These are phyloP conservation scores for Cladosporium sp. DNA, from an alignment of 2,329 filamentous ascomycete genomes.

Conservation along the genomic window DNA sequence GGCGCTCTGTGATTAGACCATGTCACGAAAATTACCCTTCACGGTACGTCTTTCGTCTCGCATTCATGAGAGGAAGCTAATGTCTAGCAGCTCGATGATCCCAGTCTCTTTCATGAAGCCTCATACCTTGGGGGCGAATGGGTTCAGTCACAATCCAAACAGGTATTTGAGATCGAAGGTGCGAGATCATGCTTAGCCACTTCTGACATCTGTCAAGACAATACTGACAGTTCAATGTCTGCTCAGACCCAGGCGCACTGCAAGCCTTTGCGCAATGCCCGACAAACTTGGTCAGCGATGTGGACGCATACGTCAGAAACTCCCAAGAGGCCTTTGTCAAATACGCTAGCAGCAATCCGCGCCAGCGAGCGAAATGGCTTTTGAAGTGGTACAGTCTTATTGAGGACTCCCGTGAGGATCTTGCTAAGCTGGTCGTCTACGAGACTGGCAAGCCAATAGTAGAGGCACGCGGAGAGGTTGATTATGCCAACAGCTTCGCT, in stretches of 20 bases:
- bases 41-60: not conserved
- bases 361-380: conserved; percentile 57
- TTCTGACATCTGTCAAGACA: no score
- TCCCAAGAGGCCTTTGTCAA: conserved; percentile 57
- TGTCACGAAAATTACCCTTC: not conserved
- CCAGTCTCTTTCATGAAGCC: not conserved
- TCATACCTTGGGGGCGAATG: not conserved
- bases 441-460: conserved; percentile 51
- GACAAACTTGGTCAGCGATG: conserved; percentile 51
- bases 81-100: not conserved
- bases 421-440: conserved; percentile 58
- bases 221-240: no score
- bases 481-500: conserved; percentile 50
- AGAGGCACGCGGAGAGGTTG: conserved; percentile 49
- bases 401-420: conserved; percentile 55
- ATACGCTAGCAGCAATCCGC: conserved; percentile 56
- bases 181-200: not conserved
- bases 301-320: conserved; percentile 54
- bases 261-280: conserved; percentile 45
- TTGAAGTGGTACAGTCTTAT: conserved; percentile 63
- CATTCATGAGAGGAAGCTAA: not conserved
- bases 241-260: conserved; percentile 46
- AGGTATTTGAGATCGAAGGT: not conserved
- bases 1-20: not conserved
- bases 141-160: not conserved